A percentile compares a stretch with the other conserved stretches of the same genome.
Conservation (phyloP, 208 protist genomes). For the Leishmania martiniquensis region DNA sequence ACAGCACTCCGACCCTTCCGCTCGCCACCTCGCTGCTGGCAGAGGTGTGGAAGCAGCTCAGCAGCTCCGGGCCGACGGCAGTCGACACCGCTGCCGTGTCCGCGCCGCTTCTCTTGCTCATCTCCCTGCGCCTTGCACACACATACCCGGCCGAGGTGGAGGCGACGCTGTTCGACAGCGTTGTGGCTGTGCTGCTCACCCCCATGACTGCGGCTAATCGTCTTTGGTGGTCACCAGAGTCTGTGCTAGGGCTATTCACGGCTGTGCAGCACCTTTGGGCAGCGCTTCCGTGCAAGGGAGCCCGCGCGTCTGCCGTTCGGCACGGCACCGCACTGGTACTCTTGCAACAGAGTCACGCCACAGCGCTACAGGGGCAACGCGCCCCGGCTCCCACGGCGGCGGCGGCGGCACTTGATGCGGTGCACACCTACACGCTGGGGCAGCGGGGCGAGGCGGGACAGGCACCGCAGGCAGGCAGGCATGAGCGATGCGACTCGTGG, state of each 20-base stretch:
- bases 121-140: conserved; percentile 21
- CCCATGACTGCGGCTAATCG: conserved; percentile 23
- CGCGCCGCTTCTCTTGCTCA: conserved; percentile 13
- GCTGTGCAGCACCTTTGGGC: conserved; percentile 27
- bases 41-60: conserved; percentile 33
- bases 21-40: conserved; percentile 64
- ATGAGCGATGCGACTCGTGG: conserved; percentile 7
- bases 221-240: conserved; percentile 27
- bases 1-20: conserved; percentile 34
- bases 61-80: conserved; percentile 7
- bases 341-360: conserved; percentile 18
- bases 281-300: conserved; percentile 6
- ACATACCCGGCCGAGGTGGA: conserved; percentile 27
- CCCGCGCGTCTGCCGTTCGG: conserved; percentile 6
- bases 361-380: background rate
- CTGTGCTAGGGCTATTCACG: conserved; percentile 18
- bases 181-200: conserved; percentile 21
- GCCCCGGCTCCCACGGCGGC: background rate
- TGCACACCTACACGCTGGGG: conserved; percentile 18
- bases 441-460: conserved; percentile 4
- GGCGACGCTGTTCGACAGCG: conserved; percentile 21
- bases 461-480: background rate
- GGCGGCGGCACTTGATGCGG: conserved; percentile 19
- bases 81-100: background rate
- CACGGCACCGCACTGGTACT: conserved; percentile 27